Evolutionary conservation across 2,329 filamentous ascomycete species (phyloP), one percentile per base, ranked within the genome.

Genomic region (Fusarium sp.): DNA sequence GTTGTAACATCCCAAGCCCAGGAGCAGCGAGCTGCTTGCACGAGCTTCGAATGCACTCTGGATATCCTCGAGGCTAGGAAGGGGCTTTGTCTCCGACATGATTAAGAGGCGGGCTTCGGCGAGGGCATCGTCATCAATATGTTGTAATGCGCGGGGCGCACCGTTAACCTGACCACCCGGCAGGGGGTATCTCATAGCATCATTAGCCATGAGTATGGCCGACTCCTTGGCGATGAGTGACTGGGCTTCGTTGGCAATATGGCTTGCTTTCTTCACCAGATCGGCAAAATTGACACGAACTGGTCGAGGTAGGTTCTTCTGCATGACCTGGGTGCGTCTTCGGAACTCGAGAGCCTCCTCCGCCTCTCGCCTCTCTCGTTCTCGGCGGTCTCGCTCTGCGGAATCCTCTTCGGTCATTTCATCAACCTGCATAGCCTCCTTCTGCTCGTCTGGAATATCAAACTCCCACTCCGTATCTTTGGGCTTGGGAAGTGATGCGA

Each of bases 391-490:
- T 38, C 93, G 90, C 73, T 95, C 91, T 17, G 93, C 94, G 6
- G 87, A 86, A 72, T 89, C 87, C 75, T 89, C 87, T 62, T 89
- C 89, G 12, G 88, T 78, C 62, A 90, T 86, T 27, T 87, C 84
- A 6, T 83, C 83, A 2, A 80, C 76, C n/a, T 79, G 77, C 29
- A 70, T 82, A 4, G 84, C 78, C 75, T 96, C 94, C 70, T 89
- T 85, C 72, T 93, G 88, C 72, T 98, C 95, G 44, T 97, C 94
- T 0, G 96, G 96, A 36, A 97, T 85, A 80, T 98, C 96, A 53
- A 98, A 90, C 75, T 98, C 96, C 92, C 94, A 98, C 74, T 98
- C 95, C 0, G 91, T 93, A 79, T 98, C 94, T 79, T 97, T 98
- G 1, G 96, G 96, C 79, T 94, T 97, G 1, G 96, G 96, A 17